Percentiles rank a stretch among this genome's conserved stretches.
Conservation (phyloP, 164 flowering plant genomes). For the Platanus orientalis region DNA sequence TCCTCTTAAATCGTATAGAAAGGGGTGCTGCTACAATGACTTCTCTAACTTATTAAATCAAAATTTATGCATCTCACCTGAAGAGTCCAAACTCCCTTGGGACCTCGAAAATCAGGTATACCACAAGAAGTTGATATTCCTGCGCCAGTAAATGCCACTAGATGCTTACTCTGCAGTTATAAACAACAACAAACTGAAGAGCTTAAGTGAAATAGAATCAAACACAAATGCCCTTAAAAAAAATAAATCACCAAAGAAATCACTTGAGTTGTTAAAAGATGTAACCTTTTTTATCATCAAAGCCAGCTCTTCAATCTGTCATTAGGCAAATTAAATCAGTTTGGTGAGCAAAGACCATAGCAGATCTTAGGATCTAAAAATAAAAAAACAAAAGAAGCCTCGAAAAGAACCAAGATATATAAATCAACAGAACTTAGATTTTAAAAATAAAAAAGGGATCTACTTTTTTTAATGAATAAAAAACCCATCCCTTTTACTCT, state of each 20-base stretch:
- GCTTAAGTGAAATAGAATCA: not conserved
- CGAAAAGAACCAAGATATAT: not conserved
- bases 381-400: constrained; percentile 1
- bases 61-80: constrained; percentile 52
- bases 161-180: constrained; percentile 87
- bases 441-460: not conserved
- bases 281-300: constrained; percentile 61
- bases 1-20: not conserved
- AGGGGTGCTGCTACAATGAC: not conserved
- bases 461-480: too few relatives aligned
- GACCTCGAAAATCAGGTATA: constrained; percentile 99
- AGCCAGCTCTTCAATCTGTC: constrained; percentile 73
- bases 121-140: constrained; percentile 99
- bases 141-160: constrained; percentile 97
- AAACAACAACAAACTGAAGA: constrained; percentile 9
- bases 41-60: not conserved
- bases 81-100: constrained; percentile 98
- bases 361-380: not conserved
- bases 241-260: not conserved
- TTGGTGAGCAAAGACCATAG: constrained; percentile 2
- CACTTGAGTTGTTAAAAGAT: not conserved
- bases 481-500: too few relatives aligned
- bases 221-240: not conserved
- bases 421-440: not conserved
- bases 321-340: constrained; percentile 9